Percentiles rank a stretch among this genome's conserved stretches.
Evolutionary conservation across 805 yeast genomes (phyloP).

Genomic region (Zygotorulaspora florentina): DNA sequence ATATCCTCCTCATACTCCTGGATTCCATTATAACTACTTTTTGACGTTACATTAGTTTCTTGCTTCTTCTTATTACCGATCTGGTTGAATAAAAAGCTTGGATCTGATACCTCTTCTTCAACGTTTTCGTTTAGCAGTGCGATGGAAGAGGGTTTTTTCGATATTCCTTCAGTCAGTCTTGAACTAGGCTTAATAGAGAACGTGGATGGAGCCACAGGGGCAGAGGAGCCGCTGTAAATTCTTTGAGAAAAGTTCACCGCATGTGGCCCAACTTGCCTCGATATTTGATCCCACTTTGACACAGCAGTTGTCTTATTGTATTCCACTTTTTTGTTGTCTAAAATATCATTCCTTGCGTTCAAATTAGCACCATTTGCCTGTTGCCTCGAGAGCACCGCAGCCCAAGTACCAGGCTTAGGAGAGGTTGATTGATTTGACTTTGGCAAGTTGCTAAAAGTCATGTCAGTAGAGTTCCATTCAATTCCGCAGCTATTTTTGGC

Average conservation of each 20-base stretch:
- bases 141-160: neutral
- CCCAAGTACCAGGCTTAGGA: neutral
- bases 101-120: neutral
- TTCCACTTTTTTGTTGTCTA: neutral
- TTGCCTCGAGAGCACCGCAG: neutral
- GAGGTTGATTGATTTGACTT: neutral
- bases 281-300: conserved; percentile 16
- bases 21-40: neutral
- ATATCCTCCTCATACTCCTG: neutral
- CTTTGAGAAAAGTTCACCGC: conserved; percentile 7
- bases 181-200: conserved; percentile 27
- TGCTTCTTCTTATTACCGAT: too few species aligned
- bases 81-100: neutral
- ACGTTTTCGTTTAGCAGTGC: neutral
- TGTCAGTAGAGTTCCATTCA: conserved; percentile 14
- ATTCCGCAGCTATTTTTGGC: conserved; percentile 19
- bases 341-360: too few species aligned
- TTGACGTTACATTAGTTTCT: too few species aligned
- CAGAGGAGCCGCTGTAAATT: conserved; percentile 35
- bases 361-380: neutral
- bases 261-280: conserved; percentile 3
- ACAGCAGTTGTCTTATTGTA: conserved; percentile 8
- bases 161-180: conserved; percentile 7
- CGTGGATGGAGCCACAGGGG: conserved; percentile 29
- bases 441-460: neutral